Base-by-base conservation (phyloP, 2,329 filamentous ascomycete genomes). In the Fusarium abutilonis region DNA sequence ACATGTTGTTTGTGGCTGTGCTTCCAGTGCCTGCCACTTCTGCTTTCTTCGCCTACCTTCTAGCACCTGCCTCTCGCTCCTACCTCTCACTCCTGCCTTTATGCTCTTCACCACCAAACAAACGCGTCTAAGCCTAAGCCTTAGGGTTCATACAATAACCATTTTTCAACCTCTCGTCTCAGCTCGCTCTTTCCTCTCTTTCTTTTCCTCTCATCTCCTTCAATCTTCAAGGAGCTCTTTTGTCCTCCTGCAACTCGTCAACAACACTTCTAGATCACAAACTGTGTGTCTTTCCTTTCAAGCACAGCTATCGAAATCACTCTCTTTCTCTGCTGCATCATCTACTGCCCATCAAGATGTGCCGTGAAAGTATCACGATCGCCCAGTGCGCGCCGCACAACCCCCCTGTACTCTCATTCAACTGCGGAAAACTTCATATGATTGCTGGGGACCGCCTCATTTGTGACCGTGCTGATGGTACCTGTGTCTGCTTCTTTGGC, bases 341-440 rank as follows among this genome's bases (percentile, higher is more conserved):
- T 10, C 13, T 21, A 34, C 6, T 8, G 13, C 6, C 31, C 52
- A 2, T 15, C 52, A 51, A 35, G 1, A 73, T 73, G 71, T 73
- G 71, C 35, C 9, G 47, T 0, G 70, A 72, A 10, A 32, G 10
- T 0, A 46, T 71, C 17, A 49, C 61, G 38, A 52, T 72, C 15
- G 71, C 71, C 0, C 45, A 64, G 10, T 73, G 71, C 43, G 67
- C 67, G 0, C 67, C 68, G 0, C 2, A 41, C 2, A 42, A 41
- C 2, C 10, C 53, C 0, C 60, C 63, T 0, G 11, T 23, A 0
- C 44, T 66, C 1, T 47, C 55, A 0, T 70, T 63, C 26, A 63
- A 54, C 11, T 73, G 71, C 11, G 67, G 60, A 2, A 63, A 66
- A 9, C 59, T 73, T 0, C 71, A 73, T 23, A 51, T 72, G 14